A percentile compares a stretch with the other conserved stretches of the same genome.
These are phyloP conservation scores for Thoreauomyces humboldtii DNA, from an alignment of 192 early-diverging fungal genomes.

Conservation along the genomic window DNA sequence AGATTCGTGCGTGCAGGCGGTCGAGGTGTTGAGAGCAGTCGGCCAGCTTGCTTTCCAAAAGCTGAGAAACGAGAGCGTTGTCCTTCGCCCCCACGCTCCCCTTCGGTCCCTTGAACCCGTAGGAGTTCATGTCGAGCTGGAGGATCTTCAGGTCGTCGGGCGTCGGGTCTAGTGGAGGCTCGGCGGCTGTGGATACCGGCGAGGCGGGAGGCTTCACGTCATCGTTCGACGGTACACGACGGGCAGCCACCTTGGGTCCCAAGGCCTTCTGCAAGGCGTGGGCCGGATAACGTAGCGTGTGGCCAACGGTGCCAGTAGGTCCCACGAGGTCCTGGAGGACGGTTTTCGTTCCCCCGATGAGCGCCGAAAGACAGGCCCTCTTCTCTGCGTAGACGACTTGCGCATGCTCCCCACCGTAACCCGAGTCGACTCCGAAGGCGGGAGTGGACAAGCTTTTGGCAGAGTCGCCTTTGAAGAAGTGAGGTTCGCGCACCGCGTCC, in stretches of 20 bases:
- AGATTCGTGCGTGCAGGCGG: slow-evolving; percentile 79
- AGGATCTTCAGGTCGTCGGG: slow-evolving; percentile 15
- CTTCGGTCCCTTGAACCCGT: neutral
- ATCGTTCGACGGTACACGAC: neutral
- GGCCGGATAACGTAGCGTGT: slow-evolving; percentile 51
- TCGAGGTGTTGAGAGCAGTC: slow-evolving; percentile 57
- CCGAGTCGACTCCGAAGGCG: slow-evolving; percentile 15
- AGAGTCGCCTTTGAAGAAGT: slow-evolving; percentile 24
- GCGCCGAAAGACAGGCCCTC: slow-evolving; percentile 64
- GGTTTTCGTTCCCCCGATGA: slow-evolving; percentile 62
- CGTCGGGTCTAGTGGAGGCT: neutral
- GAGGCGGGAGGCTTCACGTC: neutral
- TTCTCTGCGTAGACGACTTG: slow-evolving; percentile 67
- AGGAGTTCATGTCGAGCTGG: slow-evolving; percentile 20
- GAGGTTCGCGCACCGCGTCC: neutral
- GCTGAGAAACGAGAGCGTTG: slow-evolving; percentile 22
- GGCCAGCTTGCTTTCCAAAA: slow-evolving; percentile 22
- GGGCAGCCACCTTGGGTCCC: neutral
- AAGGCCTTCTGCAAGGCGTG: neutral
- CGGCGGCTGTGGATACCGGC: neutral
- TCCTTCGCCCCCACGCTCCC: neutral
- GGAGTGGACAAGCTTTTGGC: slow-evolving; percentile 3
- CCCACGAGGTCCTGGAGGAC: slow-evolving; percentile 70
- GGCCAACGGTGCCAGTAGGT: neutral
- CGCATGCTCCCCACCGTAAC: slow-evolving; percentile 17